A percentile compares a stretch with the other conserved stretches of the same genome.
phyloP scores from a whole-genome alignment of 495 filamentous ascomycete species.

The Entonaema liquescens region DNA sequence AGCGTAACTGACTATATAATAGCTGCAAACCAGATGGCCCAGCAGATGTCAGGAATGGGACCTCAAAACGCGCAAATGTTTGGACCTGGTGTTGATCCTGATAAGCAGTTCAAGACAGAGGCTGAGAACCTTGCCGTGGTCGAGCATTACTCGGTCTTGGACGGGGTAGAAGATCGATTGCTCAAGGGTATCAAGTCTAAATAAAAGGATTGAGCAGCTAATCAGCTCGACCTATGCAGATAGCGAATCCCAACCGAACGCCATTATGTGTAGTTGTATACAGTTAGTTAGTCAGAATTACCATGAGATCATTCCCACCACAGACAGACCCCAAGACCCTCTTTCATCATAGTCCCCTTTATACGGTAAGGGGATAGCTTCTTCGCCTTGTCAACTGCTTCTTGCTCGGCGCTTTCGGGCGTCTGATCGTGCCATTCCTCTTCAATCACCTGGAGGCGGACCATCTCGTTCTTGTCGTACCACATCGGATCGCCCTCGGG shows the following conservation, averaged over 20 bases:
- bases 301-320: conserved; percentile 59
- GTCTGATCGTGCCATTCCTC: conserved; percentile 91
- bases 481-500: conserved; percentile 72
- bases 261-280: conserved; percentile 13
- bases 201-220: conserved; percentile 28
- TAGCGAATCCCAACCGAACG: conserved; percentile 16
- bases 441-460: conserved; percentile 80
- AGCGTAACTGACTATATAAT: conserved; percentile 24
- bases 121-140: conserved; percentile 95
- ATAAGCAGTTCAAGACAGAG: conserved; percentile 90
- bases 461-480: conserved; percentile 88
- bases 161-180: conserved; percentile 85
- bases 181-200: conserved; percentile 62
- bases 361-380: conserved; percentile 72
- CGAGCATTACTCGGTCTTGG: conserved; percentile 89
- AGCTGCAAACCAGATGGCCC: conserved; percentile 94
- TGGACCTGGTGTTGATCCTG: conserved; percentile 91
- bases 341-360: conserved; percentile 65
- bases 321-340: conserved; percentile 60
- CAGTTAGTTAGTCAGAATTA: background rate
- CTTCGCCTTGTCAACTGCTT: conserved; percentile 56
- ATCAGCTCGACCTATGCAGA: conserved; percentile 33
- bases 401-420: conserved; percentile 70
- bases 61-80: conserved; percentile 76
- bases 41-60: conserved; percentile 89